These are phyloP conservation scores for Plantago ovata DNA, from an alignment of 257 asterid species.

Conservation along the genomic window DNA sequence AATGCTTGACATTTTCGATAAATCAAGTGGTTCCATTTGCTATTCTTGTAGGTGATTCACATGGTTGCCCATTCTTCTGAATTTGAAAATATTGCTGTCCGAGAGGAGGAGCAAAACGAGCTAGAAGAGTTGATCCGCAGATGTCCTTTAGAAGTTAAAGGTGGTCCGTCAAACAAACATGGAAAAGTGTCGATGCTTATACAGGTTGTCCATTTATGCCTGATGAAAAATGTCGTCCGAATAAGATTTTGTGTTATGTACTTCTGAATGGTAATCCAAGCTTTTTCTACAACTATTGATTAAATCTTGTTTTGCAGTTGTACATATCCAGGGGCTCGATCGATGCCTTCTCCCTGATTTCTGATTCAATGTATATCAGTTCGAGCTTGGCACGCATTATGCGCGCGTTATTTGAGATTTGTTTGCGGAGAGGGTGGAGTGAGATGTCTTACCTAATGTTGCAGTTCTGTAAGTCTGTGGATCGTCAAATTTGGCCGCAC, in stretches of 20 bases:
- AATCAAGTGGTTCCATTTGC: slow-evolving; percentile 19
- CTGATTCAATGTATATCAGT: slow-evolving; percentile 91
- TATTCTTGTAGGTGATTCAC: slow-evolving; percentile 63
- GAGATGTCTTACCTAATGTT: slow-evolving; percentile 85
- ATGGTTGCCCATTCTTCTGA: slow-evolving; percentile 98
- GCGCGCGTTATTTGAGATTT: slow-evolving; percentile 95
- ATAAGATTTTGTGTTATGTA: slow-evolving; percentile 15
- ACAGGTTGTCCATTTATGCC: slow-evolving; percentile 52
- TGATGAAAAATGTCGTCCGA: slow-evolving; percentile 17
- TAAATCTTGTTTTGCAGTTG: slow-evolving; percentile 53
- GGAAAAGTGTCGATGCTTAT: slow-evolving; percentile 95
- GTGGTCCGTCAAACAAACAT: slow-evolving; percentile 90
- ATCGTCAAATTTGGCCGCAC: slow-evolving; percentile 96
- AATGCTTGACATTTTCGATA: slow-evolving; percentile 1
- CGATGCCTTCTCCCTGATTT: slow-evolving; percentile 78
- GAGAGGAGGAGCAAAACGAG: slow-evolving; percentile 96
- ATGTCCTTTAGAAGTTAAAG: slow-evolving; percentile 86
- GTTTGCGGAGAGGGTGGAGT: slow-evolving; percentile 96
- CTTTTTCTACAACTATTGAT: not conserved
- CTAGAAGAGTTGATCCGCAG: slow-evolving; percentile 72
- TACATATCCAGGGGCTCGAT: slow-evolving; percentile 82
- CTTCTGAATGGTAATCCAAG: not conserved
- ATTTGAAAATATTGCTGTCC: slow-evolving; percentile 89
- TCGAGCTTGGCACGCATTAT: slow-evolving; percentile 95
- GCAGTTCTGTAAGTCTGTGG: slow-evolving; percentile 96